Evolutionary conservation across 2,329 filamentous ascomycete species (phyloP).

Genomic region (Teratosphaeria gauchensis): DNA sequence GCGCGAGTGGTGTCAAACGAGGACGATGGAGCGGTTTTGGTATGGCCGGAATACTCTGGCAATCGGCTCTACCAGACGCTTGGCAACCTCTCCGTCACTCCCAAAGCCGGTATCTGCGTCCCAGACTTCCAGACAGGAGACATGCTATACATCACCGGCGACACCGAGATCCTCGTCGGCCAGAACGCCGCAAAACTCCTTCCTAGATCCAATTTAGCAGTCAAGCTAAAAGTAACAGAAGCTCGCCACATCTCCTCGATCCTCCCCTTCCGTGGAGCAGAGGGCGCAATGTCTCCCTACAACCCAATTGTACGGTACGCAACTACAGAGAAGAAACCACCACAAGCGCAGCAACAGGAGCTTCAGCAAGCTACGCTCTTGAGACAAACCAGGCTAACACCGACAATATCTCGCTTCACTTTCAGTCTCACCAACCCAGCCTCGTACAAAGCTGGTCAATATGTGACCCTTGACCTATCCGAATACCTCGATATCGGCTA

Average conservation of each 20-base stretch:
- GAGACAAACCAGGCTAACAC: conserved; percentile 51
- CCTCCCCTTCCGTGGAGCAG: conserved; percentile 56
- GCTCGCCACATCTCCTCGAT: conserved; percentile 55
- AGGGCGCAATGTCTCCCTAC: conserved; percentile 60
- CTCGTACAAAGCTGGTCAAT: conserved; percentile 60
- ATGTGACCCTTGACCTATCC: conserved; percentile 65
- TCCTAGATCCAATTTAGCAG: conserved; percentile 60
- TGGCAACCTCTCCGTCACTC: conserved; percentile 62
- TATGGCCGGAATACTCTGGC: conserved; percentile 78
- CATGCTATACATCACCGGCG: conserved; percentile 65
- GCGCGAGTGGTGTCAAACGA: conserved; percentile 56
- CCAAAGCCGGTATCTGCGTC: conserved; percentile 58
- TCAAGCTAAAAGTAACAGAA: conserved; percentile 55
- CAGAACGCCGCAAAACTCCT: conserved; percentile 53
- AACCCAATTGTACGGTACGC: conserved; percentile 65
- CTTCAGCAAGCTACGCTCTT: conserved; percentile 46
- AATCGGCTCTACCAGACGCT: conserved; percentile 77
- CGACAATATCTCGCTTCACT: conserved; percentile 56
- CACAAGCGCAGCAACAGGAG: conserved; percentile 5
- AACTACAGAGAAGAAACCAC: conserved; percentile 42
- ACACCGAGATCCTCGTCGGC: conserved; percentile 56
- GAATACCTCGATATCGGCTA: conserved; percentile 63
- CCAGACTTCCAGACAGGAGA: conserved; percentile 65
- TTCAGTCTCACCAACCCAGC: conserved; percentile 39
- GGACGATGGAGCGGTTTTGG: conserved; percentile 39